Evolutionary conservation across 495 filamentous ascomycete genomes (phyloP), one percentile per base, ranked within the genome.

Genomic region (Talaromyces thailandensis): DNA sequence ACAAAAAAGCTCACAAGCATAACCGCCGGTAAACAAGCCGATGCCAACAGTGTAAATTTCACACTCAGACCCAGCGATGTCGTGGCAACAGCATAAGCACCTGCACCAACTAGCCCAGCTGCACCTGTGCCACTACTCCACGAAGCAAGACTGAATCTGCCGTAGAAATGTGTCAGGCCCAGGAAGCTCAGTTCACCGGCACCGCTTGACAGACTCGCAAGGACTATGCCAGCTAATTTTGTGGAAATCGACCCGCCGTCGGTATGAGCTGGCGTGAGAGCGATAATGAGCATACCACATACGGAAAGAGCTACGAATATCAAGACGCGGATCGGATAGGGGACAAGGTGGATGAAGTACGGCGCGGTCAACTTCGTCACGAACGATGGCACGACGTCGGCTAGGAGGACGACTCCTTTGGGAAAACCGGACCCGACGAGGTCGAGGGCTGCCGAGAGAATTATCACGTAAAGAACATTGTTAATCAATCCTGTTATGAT

Each of bases 401-500:
- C 91, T 62, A 98, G 90, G 43, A 98, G 88, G 64, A 98, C 93
- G 55, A 95, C 81, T 62, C 87, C 91, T 73, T 96, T 97, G 28
- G 93, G 94, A 1, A 96, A 79, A 55, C 76, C 70, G 40, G 88
- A 85, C 11, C 93, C 93, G 69, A 98, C 94, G 62, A 98, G 88
- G 71, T 98, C 94, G 63, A 96, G 88, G 23, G 94, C 93, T n/a
- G 94, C 89, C 14, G 92, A 92, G 66, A 98, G 86, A 72, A 98
- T 91, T 71, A 98, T 88, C 32, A 98, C 93, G 71, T 98, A 98
- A 74, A 96, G 89, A 69, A 98, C 89, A 77, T 97, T 98, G 75
- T 98, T 98, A 71, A 98, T 90, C 6, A 96, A 79, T 60, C 94
- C 93, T 98, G 64, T 29, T 21, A 29, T 25, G 28, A 37, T 5